phyloP scores from a whole-genome alignment of 768 basidiomycete genomes.

The Thelephora ganbajun region DNA sequence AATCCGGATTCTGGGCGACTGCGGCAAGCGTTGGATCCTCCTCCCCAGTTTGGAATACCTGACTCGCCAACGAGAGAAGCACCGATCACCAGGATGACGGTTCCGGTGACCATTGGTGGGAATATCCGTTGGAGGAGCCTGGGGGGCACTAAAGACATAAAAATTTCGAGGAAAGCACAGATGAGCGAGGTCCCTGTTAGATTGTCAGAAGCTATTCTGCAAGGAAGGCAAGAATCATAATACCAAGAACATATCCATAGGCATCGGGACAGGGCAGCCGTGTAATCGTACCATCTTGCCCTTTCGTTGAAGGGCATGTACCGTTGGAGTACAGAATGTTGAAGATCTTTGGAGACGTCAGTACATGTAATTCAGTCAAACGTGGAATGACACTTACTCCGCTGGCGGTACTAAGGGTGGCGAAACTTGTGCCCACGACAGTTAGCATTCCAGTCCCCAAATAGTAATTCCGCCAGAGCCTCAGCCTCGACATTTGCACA shows the following conservation, averaged over 20 bases:
- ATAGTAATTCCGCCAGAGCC: constrained; percentile 46
- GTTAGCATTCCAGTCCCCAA: constrained; percentile 72
- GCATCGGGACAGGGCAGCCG: constrained; percentile 63
- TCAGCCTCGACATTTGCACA: constrained; percentile 65
- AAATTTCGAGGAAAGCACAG: constrained; percentile 72
- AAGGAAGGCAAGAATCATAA: constrained; percentile 4
- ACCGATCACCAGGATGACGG: constrained; percentile 71
- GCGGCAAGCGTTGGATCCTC: constrained; percentile 63
- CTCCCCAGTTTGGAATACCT: constrained; percentile 74
- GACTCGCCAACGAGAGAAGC: constrained; percentile 62
- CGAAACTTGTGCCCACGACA: constrained; percentile 73
- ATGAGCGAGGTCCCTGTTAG: constrained; percentile 55
- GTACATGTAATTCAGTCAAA: background rate
- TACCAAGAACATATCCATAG: constrained; percentile 66
- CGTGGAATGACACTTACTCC: constrained; percentile 28
- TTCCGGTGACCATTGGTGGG: constrained; percentile 73
- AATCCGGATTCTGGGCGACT: constrained; percentile 47
- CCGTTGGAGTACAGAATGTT: constrained; percentile 66
- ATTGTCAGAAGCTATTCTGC: background rate
- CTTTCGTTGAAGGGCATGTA: constrained; percentile 50
- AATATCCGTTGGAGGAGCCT: constrained; percentile 51
- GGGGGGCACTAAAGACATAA: constrained; percentile 59
- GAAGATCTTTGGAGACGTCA: constrained; percentile 38
- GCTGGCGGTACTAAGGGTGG: constrained; percentile 61
- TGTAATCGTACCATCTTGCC: constrained; percentile 43